Evolutionary conservation across 441 rosid genomes (phyloP), one percentile per base, ranked within the genome.

Genomic region (Codiaeum variegatum): DNA sequence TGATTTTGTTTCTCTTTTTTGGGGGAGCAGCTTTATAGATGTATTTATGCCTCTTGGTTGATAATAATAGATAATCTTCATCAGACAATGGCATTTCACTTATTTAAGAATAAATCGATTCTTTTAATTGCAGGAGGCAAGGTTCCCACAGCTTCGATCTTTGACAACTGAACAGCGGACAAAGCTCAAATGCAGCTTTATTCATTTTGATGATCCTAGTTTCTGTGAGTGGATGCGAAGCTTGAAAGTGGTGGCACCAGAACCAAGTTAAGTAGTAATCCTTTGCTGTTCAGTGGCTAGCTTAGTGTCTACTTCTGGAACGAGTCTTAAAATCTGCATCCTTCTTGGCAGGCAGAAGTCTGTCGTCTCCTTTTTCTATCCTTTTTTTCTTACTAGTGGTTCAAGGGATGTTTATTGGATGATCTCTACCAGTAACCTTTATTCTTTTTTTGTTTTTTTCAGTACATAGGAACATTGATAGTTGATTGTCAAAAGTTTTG

Each of bases 121-220:
- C 44, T 28, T 55, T 58, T 66, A 60, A 54, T 49, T 77, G 79
- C 84, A 92, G 98, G 99, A 94, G 83, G 98, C 97, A 62, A 88
- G 98, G 79, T 94, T 94, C 79, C 92, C 88, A 29, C 97, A 94
- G 86, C 86, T 94, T 49, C 85, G 80, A 78, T 79, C 86, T 36
- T 81, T 92, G 84, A 85, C 90, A 23, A 75, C 79, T 3, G 97
- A 94, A 65, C 85, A 85, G 79, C 84, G 98, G 56, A 80, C 73
- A 5, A 91, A 89, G 81, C 81, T 93, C 70, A 92, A 93, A 82
- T 89, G 90, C 85, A 89, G 93, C 77, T 89, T 93, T 76, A 75
- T 95, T 78, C 89, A 85, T 75, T 91, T 93, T 26, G 97, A 95
- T 71, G 98, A 95, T 81, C 93, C 89, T 10, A 95, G 99, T 82